Conservation (phyloP, 495 filamentous ascomycete species). For the Xylaria longipes region DNA sequence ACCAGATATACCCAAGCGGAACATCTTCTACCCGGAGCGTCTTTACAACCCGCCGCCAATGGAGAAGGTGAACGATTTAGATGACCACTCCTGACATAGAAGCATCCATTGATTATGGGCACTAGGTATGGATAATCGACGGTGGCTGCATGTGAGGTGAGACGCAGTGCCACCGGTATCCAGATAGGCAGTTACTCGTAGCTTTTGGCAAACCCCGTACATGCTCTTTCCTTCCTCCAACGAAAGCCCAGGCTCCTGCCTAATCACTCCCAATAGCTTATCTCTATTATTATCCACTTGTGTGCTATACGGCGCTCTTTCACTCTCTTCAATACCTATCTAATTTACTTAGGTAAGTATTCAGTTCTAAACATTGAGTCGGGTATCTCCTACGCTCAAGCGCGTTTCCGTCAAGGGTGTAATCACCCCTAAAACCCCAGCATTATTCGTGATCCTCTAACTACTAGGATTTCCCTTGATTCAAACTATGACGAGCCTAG, state of each 20-base stretch:
- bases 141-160: not conserved
- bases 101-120: not conserved
- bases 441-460: not conserved
- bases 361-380: not conserved
- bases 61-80: not conserved
- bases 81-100: not conserved
- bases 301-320: not conserved
- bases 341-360: too few relatives aligned
- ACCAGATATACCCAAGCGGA: not conserved
- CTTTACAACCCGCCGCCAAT: not conserved
- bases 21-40: not conserved
- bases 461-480: not conserved
- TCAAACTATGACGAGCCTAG: not conserved
- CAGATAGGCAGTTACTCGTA: not conserved
- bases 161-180: not conserved
- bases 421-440: not conserved
- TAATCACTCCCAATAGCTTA: not conserved
- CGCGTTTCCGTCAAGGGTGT: not conserved
- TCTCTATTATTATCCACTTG: not conserved
- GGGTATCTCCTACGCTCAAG: not conserved
- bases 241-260: not conserved
- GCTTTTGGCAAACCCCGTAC: not conserved
- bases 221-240: not conserved
- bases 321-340: not conserved
- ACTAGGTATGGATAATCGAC: not conserved